Base-by-base conservation (phyloP, 1,284 basidiomycete species). In the Lignosus rhinocerotis region DNA sequence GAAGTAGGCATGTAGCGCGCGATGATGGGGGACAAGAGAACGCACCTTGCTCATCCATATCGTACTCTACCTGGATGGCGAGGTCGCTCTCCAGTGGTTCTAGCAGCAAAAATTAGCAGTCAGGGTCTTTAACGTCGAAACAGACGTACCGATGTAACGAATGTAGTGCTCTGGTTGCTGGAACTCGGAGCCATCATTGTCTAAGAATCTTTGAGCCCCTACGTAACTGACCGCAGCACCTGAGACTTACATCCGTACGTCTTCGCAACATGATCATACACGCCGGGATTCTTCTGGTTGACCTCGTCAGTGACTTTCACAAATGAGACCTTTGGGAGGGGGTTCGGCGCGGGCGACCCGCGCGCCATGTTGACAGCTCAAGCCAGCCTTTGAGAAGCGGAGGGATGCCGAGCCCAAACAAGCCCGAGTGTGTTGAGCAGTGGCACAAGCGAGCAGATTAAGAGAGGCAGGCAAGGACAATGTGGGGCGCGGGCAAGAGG, bases 41-140 rank as follows among this genome's bases (percentile, higher is more conserved):
- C 75, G 53, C 43, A 92, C 94, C 95, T 84, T 98, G 96, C 72
- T 98, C 97, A 70, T 99, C 97, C 96, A 99, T 99, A 72, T 99
- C 97, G 79, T 99, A 99, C 73, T 99, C 97, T 47, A 98, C 96
- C 70, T 96, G 94, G 47, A 86, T 85, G 10, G 91, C 90, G 32
- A 98, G 84, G 63, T 99, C 97, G 53, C 85, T 87, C 73, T 99
- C 96, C 64, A 96, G 80, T 0, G 96, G 96, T 70, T 98, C 96
- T 94, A 51, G 12, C 8, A 39, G 31, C 32, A 9, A 32, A 58
- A 17, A 51, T 14, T 33, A n/a, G 34, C 39, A 12, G 6, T 19
- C 19, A 21, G 11, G 19, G 16, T 25, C 25, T 25, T 25, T 25
- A 25, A 25, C 25, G 3, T 17, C 19, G n/a, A 55, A 41, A 12